Evolutionary conservation across 345 rosid genomes (phyloP).

Genomic region (Hibiscus trionum): DNA sequence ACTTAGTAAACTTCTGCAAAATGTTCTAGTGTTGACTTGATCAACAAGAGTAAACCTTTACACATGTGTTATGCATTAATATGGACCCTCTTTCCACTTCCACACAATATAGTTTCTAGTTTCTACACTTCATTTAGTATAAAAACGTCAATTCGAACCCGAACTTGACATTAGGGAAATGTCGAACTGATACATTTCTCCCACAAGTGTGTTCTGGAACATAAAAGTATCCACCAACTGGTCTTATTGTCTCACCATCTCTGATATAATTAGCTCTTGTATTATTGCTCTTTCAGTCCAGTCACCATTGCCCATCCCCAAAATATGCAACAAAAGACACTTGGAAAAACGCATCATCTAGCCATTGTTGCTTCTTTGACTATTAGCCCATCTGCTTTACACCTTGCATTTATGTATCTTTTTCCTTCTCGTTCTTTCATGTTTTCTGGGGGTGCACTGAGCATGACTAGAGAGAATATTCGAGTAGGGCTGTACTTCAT

Average conservation of each 20-base stretch:
- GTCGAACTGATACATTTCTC: not conserved
- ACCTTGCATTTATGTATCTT: conserved; percentile 5
- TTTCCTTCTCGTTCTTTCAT: not conserved
- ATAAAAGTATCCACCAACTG: not conserved
- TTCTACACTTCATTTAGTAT: not conserved
- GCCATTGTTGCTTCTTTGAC: conserved; percentile 6
- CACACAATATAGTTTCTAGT: not conserved
- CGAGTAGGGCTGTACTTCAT: not conserved
- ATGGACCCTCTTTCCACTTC: not conserved
- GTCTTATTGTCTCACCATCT: not conserved
- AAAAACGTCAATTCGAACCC: not conserved
- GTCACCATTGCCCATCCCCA: not conserved
- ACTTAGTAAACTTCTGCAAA: too few relatives aligned
- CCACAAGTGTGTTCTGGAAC: not conserved
- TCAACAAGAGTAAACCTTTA: not conserved
- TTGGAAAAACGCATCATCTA: not conserved
- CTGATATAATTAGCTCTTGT: not conserved
- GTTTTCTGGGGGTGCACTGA: not conserved
- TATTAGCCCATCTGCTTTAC: conserved; percentile 3
- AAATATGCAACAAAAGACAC: conserved; percentile 4
- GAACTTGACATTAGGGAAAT: not conserved
- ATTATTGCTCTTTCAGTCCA: not conserved
- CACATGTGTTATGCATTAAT: not conserved
- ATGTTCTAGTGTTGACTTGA: not conserved
- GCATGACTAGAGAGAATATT: not conserved